Base-by-base conservation (phyloP, 148 eudicot genomes). In the Pouteria glomerata region DNA sequence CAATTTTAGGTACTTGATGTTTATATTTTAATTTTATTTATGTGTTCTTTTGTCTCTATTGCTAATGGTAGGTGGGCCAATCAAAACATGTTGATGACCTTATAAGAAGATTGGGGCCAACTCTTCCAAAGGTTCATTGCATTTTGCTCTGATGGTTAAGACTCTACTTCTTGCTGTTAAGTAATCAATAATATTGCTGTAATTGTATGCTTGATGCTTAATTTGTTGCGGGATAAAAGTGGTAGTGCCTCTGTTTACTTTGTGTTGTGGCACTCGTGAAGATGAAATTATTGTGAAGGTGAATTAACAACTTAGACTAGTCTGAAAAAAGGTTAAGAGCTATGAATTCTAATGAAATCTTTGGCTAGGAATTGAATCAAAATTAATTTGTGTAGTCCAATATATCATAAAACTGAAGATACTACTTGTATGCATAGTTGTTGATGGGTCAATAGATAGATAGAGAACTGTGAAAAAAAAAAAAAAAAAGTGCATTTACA, bases 111-210 rank as follows among this genome's bases (percentile, higher is more conserved):
- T 76, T 83, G 70, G 80, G 70, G 41, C 90, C 93, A 51, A 39
- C 76, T 60, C 69, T 79, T 79, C 87, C 91, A 63, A 83, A 88
- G 97, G 93, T 88, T 82, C 78, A 69, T 80, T 83, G 67, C 86
- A 53, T 74, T 68, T 69, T 82, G 80, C 80, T 84, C 63, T 79
- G 82, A 78, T 82, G 79, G 79, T 85, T 82, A 75, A 83, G 74
- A 70, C 74, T 81, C 79, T 63, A 58, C 78, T 78, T 76, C 74
- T 79, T 80, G 73, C 74, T 72, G 70, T 61, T 64, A 78, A 41
- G 65, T 74, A 29, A 56, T 41, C 37, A 30, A 41, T 48, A 35
- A 44, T 27, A 35, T 35, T 57, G 30, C 41, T 39, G 4, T 35
- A 35, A 48, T 48, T 48, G 13, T 15, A 16, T 48, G 13, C 18